Evolutionary conservation across 169 alveolate genomes (phyloP).

Genomic region (Nephromyces sp.): DNA sequence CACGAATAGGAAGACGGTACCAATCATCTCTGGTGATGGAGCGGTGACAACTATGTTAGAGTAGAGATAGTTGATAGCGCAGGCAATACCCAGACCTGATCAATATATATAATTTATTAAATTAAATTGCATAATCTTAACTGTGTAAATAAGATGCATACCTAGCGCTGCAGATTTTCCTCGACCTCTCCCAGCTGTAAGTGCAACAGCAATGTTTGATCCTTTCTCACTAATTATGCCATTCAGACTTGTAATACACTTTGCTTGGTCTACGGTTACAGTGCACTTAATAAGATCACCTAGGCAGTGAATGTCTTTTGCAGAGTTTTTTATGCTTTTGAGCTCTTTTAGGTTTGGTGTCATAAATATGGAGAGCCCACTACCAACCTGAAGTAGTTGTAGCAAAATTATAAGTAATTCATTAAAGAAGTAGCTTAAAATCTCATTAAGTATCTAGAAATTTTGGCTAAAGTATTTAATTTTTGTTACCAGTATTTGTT

Average conservation of each 20-base stretch:
- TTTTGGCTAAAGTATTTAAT: background rate
- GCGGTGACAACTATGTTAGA: constrained; percentile 94
- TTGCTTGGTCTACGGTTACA: background rate
- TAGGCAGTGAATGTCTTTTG: background rate
- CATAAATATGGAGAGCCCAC: background rate
- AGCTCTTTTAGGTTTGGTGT: background rate
- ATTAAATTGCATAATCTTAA: too few relatives aligned
- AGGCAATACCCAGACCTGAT: constrained; percentile 60
- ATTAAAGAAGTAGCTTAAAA: too few relatives aligned
- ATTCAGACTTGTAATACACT: background rate
- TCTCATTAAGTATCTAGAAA: background rate
- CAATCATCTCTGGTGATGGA: constrained; percentile 94
- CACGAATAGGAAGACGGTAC: constrained; percentile 92
- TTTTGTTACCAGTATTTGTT: background rate
- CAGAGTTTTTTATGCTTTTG: background rate
- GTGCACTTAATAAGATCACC: background rate
- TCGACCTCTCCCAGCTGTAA: constrained; percentile 99
- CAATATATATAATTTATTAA: constrained; percentile 15
- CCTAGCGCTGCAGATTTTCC: constrained; percentile 98
- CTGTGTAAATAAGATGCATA: too few relatives aligned
- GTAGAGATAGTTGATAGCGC: constrained; percentile 63
- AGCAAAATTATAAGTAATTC: background rate
- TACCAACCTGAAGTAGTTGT: background rate
- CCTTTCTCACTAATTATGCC: constrained; percentile 1
- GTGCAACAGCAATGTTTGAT: constrained; percentile 61